Base-by-base conservation (phyloP, 2,329 filamentous ascomycete species). In the Aspergillus sp. region DNA sequence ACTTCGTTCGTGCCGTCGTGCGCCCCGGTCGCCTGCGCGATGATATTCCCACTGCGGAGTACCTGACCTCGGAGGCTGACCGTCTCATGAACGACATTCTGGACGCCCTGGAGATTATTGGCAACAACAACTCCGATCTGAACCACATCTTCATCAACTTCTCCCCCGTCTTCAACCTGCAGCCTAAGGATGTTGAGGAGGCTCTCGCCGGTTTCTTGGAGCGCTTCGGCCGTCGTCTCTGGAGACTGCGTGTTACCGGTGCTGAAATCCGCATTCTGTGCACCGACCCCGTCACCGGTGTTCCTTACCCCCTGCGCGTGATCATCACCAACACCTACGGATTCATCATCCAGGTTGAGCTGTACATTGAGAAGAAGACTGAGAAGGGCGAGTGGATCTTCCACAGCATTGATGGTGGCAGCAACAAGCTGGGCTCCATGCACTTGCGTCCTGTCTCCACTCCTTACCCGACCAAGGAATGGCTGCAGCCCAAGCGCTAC, bases 81-180 rank as follows among this genome's bases (percentile, higher is more conserved):
- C 89, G 95, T 65, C 85, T 98, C 70, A 93, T 99, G 86, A 98
- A 92, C 76, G 95, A 99, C 75, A 98, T 99, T 72, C 87, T 98
- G 55, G 95, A 99, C 74, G 95, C 95, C 48, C 84, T 99, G 60
- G 95, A 99, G 84, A 97, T 99, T 70, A 96, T 97, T 74, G 95
- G 95, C 74, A 97, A 97, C 85, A 98, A 97, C 83, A 96, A 96
- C 82, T 97, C 95, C 55, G 95, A 99, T 84, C 85, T 99, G 74
- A 99, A 99, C 84, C 95, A 99, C 82, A 95, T 99, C 85, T 99
- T 99, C 84, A 95, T 99, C 85, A 98, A 99, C 86, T 99, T 99
- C 82, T 95, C 92, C 0, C 92, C 93, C 9, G 91, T 97, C 61
- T 98, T 99, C 88, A 91, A 92, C 75, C 87, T 99, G 52, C 85